Conservation (phyloP, 2,329 filamentous ascomycete genomes). For the Colletotrichum shisoi region DNA sequence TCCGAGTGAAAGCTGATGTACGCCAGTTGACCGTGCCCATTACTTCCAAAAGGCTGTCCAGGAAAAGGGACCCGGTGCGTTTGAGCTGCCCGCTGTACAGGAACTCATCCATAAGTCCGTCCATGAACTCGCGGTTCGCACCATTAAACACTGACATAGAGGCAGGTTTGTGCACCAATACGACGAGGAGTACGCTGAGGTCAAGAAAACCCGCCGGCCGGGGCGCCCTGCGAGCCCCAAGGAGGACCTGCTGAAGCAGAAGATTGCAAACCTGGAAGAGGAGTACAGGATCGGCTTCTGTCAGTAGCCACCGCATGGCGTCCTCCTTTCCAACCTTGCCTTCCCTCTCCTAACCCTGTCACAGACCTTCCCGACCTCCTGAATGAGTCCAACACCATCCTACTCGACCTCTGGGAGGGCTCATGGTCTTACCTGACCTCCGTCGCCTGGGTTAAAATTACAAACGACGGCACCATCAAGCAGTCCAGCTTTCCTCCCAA, state of each 20-base stretch:
- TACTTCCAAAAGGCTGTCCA: conserved; percentile 75
- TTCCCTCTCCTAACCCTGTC: background rate
- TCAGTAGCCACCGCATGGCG: conserved; percentile 51
- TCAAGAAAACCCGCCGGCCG: conserved; percentile 75
- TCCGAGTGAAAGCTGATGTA: conserved; percentile 9
- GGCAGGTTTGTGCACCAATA: conserved; percentile 71
- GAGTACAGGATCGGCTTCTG: conserved; percentile 87
- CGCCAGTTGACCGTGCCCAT: conserved; percentile 49
- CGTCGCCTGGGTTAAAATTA: conserved; percentile 79
- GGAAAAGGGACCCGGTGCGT: conserved; percentile 58
- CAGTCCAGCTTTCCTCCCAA: conserved; percentile 80
- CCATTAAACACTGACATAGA: conserved; percentile 42
- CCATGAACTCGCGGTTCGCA: background rate
- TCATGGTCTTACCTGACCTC: conserved; percentile 82
- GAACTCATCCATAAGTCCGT: conserved; percentile 68
- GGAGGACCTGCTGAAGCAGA: conserved; percentile 79
- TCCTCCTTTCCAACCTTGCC: background rate
- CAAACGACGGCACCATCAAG: conserved; percentile 68
- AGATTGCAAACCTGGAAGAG: conserved; percentile 73
- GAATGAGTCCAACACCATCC: conserved; percentile 68
- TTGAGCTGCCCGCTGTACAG: conserved; percentile 66
- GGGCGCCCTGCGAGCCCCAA: conserved; percentile 80
- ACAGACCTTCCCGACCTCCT: conserved; percentile 74
- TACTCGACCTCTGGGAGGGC: conserved; percentile 79
- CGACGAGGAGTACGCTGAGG: conserved; percentile 71